Conservation (phyloP, 108 stramenopile species). For the Cyclostephanos tholiformis region DNA sequence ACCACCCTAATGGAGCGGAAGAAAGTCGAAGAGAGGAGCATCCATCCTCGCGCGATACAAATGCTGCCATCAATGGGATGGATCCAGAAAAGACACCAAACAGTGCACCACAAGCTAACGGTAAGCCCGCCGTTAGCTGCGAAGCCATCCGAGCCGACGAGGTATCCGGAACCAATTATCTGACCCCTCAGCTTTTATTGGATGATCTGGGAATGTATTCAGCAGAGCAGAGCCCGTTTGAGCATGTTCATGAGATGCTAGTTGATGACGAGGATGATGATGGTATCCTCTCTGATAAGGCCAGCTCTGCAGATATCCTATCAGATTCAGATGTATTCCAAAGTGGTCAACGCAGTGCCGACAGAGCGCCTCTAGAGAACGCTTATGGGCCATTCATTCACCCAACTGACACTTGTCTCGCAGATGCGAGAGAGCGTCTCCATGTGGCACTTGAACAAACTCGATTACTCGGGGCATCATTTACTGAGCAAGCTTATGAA, state of each 20-base stretch:
- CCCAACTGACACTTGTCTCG: conserved; percentile 62
- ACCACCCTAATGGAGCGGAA: not conserved
- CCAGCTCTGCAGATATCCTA: conserved; percentile 10
- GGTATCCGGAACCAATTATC: not conserved
- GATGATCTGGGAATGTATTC: not conserved
- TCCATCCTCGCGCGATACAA: not conserved
- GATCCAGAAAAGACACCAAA: not conserved
- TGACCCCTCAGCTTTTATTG: not conserved
- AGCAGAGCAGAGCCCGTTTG: not conserved
- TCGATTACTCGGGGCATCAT: conserved; percentile 61
- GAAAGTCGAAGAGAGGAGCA: not conserved
- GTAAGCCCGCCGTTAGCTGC: not conserved
- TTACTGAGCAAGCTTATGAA: conserved; percentile 78
- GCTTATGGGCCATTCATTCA: conserved; percentile 53
- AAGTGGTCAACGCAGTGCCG: conserved; percentile 1
- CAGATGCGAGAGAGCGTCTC: conserved; percentile 66
- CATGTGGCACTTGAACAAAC: conserved; percentile 75
- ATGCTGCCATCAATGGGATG: not conserved
- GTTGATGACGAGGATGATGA: conserved; percentile 9
- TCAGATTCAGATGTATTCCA: conserved; percentile 14
- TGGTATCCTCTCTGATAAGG: conserved; percentile 14
- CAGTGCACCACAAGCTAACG: not conserved
- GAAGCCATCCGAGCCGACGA: conserved; percentile 2
- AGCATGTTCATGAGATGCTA: conserved; percentile 6
- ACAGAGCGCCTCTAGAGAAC: conserved; percentile 16